phyloP scores from a whole-genome alignment of 225 moss, liverwort and hornwort genomes.

The Rhytidiadelphus loreus region DNA sequence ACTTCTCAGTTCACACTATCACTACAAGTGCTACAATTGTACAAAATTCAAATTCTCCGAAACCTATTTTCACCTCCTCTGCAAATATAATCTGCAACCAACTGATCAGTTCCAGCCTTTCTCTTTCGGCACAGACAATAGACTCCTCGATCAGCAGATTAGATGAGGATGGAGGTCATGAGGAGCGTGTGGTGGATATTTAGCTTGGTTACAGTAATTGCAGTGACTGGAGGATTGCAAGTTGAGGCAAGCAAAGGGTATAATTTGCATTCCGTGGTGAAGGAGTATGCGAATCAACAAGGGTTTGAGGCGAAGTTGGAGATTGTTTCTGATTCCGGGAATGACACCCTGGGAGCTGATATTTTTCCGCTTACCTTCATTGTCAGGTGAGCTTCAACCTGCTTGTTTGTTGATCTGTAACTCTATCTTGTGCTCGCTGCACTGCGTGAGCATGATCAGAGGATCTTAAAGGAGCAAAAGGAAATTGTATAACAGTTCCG shows the following conservation, averaged over 20 bases:
- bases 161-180: not conserved
- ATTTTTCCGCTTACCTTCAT: constrained; percentile 27
- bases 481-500: too few species aligned
- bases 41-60: too few species aligned
- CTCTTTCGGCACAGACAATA: not conserved
- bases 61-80: not conserved
- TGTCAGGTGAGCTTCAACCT: constrained; percentile 13
- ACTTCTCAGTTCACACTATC: not conserved
- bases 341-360: constrained; percentile 11
- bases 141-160: not conserved
- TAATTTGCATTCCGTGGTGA: not conserved
- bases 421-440: not conserved
- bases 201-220: not conserved
- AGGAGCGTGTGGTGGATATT: not conserved
- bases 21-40: not conserved
- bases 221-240: not conserved
- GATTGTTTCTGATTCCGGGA: not conserved
- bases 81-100: too few species aligned
- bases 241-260: not conserved
- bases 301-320: constrained; percentile 38
- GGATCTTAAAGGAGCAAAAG: not conserved
- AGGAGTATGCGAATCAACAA: constrained; percentile 27
- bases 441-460: not conserved
- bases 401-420: not conserved
- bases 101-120: not conserved